Evolutionary conservation across 2,329 filamentous ascomycete genomes (phyloP).

Genomic region (Penicillium frequentans): DNA sequence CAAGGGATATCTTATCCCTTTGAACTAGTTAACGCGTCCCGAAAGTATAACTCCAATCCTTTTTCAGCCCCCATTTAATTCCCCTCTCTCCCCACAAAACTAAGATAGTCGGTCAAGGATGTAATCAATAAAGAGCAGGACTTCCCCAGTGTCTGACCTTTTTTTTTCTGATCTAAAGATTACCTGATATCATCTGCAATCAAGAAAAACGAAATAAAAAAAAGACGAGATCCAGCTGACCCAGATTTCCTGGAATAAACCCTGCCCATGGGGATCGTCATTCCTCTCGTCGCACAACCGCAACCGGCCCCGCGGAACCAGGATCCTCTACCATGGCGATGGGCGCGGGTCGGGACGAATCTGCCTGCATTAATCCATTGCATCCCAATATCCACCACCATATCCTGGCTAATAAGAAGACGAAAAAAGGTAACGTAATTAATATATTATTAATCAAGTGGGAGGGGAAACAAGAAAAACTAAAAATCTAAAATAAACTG

Average conservation of each 20-base stretch:
- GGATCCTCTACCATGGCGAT: conserved; percentile 25
- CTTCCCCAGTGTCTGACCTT: too few species aligned
- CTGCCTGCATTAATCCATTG: conserved; percentile 4
- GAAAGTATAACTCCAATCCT: background rate
- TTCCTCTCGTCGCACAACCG: conserved; percentile 27
- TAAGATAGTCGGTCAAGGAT: conserved; percentile 1
- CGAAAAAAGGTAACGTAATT: background rate
- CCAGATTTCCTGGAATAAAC: background rate
- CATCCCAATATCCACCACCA: conserved; percentile 1
- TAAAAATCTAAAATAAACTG: background rate
- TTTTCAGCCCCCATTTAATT: conserved; percentile 1
- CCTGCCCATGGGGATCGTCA: conserved; percentile 6
- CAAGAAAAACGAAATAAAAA: background rate
- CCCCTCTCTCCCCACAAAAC: background rate
- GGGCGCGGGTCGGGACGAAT: conserved; percentile 27
- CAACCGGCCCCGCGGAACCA: conserved; percentile 29
- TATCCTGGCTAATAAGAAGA: background rate
- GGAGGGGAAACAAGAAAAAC: background rate
- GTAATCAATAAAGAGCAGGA: background rate
- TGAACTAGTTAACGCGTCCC: background rate
- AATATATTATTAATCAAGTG: background rate
- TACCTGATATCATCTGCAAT: background rate
- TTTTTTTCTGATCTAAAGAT: background rate
- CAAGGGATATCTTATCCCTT: background rate
- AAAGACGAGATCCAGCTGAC: background rate